A percentile compares a stretch with the other conserved stretches of the same genome.
Evolutionary conservation across 1,139 yeast species (phyloP).

Genomic region (Pichia sp.): DNA sequence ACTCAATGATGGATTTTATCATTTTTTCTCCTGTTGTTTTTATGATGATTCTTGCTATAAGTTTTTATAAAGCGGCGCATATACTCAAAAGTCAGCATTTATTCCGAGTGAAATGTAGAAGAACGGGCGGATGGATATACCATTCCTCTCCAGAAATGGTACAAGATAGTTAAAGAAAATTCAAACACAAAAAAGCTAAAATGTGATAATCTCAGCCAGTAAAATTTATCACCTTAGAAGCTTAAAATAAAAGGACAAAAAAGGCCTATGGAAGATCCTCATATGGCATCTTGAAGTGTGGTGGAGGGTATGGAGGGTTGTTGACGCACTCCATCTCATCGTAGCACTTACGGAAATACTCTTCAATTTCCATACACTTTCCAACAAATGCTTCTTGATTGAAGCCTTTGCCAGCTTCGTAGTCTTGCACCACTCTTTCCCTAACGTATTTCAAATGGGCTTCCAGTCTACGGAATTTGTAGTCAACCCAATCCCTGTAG

Average conservation of each 20-base stretch:
- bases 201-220: too few species aligned
- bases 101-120: too few species aligned
- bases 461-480: constrained; percentile 35
- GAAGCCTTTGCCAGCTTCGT: constrained; percentile 24
- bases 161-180: too few species aligned
- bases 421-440: constrained; percentile 21
- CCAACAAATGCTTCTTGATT: constrained; percentile 27
- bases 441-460: constrained; percentile 33
- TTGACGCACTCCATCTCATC: constrained; percentile 32
- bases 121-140: too few species aligned
- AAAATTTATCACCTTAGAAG: too few species aligned
- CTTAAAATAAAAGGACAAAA: background rate
- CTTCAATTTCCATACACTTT: constrained; percentile 26
- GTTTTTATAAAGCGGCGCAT: too few species aligned
- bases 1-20: too few species aligned
- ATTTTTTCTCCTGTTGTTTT: too few species aligned
- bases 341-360: constrained; percentile 26
- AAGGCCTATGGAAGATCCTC: constrained; percentile 1
- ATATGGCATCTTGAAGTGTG: constrained; percentile 27
- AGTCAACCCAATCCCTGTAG: constrained; percentile 37
- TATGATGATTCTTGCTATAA: too few species aligned
- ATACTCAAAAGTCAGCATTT: too few species aligned
- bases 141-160: too few species aligned
- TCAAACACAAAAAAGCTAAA: too few species aligned
- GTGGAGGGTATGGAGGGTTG: constrained; percentile 32